Conservation (phyloP, 306 rosid genomes). For the Vigna trinervia region DNA sequence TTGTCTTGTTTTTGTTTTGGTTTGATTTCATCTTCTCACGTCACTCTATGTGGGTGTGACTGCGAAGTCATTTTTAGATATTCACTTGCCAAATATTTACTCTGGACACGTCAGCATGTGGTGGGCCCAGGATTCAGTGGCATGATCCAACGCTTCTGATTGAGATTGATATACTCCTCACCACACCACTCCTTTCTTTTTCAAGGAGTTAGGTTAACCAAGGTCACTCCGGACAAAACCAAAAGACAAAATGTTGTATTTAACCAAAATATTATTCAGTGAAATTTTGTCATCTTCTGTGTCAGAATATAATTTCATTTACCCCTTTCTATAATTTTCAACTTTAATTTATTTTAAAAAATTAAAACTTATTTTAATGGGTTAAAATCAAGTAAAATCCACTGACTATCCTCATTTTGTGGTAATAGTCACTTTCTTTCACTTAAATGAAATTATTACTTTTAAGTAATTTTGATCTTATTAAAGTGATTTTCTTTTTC, state of each 20-base stretch:
- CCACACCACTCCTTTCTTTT: conserved; percentile 22
- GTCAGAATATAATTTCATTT: not conserved
- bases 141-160: conserved; percentile 41
- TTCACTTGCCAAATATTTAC: conserved; percentile 34
- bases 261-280: not conserved
- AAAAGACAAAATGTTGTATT: not conserved
- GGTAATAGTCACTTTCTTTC: no score
- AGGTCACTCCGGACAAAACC: not conserved
- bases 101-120: conserved; percentile 18
- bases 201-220: not conserved
- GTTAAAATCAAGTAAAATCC: not conserved
- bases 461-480: no score
- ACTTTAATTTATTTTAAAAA: not conserved
- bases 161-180: not conserved
- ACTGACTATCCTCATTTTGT: no score
- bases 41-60: not conserved
- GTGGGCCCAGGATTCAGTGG: conserved; percentile 17
- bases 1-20: not conserved
- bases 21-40: conserved; percentile 36
- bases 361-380: not conserved
- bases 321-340: not conserved
- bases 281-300: not conserved
- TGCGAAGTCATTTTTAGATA: not conserved
- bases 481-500: no score
- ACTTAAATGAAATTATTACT: no score